These are phyloP conservation scores for Penicillium sp. DNA, from an alignment of 2,329 filamentous ascomycete species.

Conservation along the genomic window DNA sequence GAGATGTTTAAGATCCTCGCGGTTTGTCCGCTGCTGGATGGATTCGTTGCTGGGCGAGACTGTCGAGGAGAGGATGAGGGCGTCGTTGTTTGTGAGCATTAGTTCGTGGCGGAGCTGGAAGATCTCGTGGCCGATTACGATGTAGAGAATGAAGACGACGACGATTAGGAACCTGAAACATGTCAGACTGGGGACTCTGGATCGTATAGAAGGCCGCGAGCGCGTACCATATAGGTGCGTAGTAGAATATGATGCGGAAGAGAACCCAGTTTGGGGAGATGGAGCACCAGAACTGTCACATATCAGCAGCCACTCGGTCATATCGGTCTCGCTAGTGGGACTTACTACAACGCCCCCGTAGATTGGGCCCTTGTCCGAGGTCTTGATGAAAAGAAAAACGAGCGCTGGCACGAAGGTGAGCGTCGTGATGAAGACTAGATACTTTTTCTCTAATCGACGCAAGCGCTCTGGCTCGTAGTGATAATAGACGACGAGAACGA, in stretches of 20 bases:
- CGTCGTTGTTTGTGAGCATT: slow-evolving; percentile 34
- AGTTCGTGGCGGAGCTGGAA: slow-evolving; percentile 38
- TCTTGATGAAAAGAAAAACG: slow-evolving; percentile 39
- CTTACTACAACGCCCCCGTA: slow-evolving; percentile 44
- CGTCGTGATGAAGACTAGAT: slow-evolving; percentile 34
- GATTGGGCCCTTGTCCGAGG: slow-evolving; percentile 37
- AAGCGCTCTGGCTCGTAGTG: slow-evolving; percentile 39
- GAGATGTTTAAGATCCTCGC: neutral
- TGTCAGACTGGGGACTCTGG: neutral
- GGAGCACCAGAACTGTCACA: slow-evolving; percentile 43
- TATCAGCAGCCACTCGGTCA: neutral
- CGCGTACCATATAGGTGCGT: slow-evolving; percentile 42
- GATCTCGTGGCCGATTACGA: slow-evolving; percentile 39
- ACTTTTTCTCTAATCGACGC: slow-evolving; percentile 39
- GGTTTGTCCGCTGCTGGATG: neutral
- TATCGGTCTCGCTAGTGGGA: neutral
- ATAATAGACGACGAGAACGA: slow-evolving; percentile 44
- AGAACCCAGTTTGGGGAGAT: slow-evolving; percentile 43
- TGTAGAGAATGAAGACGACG: slow-evolving; percentile 28
- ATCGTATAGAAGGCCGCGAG: neutral
- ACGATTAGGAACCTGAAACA: slow-evolving; percentile 35
- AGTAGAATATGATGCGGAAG: slow-evolving; percentile 43
- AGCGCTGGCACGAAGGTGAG: slow-evolving; percentile 43
- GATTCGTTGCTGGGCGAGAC: slow-evolving; percentile 20
- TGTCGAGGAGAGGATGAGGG: slow-evolving; percentile 32